Base-by-base conservation (phyloP, 2,329 filamentous ascomycete genomes). In the Botrytis tulipae region DNA sequence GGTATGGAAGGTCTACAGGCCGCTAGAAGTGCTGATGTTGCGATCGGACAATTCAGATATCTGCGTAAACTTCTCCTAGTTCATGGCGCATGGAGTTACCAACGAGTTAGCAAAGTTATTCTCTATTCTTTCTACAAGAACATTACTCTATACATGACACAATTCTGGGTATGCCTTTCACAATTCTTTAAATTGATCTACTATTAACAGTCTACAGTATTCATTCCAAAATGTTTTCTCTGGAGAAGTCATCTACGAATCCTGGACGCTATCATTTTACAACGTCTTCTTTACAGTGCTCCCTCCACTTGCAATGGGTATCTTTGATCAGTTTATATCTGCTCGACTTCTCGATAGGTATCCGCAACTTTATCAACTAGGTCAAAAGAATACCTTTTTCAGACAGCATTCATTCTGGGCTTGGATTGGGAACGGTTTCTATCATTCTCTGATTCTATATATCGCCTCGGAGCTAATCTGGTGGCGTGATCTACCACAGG, bases 101-200 rank as follows among this genome's bases (percentile, higher is more conserved):
- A 98, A 82, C 92, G 96, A 74, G 92, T 99, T 81, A 95, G 93
- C 87, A 97, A 97, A 84, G 94, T 97, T 74, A 98, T 99, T 79
- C 84, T 99, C 76, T 99, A 97, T 84, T 98, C 96, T 10, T 99
- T 98, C 83, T 99, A 99, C 87, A 99, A 99, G 87, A 99, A 99
- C 84, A 98, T 98, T 78, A 92, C 95, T 32, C 86, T 99, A 75
- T 99, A 98, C 84, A 95, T 99, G 92, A 99, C 97, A 74, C 97
- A 99, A 82, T 99, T 99, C 82, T 99, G 97, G 94, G 92, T 94
- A 86, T 85, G 91, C 14, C n/a, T 85, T 54, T 35, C 35, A 20
- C 20, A 37, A 9, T 35, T 12, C 6, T 57, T 22, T 57, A n/a
- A 29, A 4, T 22, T 51, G n/a, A 62, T 62, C 54, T 67, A 66